Conservation (phyloP, 305 asterid genomes). For the Ilex paraguariensis region DNA sequence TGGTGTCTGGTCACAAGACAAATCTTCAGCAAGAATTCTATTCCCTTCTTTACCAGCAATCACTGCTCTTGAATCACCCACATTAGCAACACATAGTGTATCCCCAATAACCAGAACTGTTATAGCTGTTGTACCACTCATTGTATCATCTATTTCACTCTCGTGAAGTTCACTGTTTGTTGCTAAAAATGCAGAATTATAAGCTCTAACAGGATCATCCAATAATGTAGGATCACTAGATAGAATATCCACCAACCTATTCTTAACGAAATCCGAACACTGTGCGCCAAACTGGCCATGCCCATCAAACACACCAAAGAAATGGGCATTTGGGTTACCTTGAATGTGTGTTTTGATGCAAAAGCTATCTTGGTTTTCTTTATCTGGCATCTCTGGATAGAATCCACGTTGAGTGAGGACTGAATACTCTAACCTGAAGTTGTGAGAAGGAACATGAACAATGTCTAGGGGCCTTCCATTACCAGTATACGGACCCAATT, state of each 20-base stretch:
- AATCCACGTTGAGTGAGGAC: constrained; percentile 71
- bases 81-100: constrained; percentile 86
- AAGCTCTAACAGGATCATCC: constrained; percentile 83
- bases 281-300: constrained; percentile 77
- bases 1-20: constrained; percentile 89
- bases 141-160: constrained; percentile 77
- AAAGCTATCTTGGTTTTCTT: constrained; percentile 85
- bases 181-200: constrained; percentile 56
- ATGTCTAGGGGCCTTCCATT: constrained; percentile 44
- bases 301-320: constrained; percentile 97
- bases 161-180: constrained; percentile 77
- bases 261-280: constrained; percentile 68
- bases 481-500: constrained; percentile 34
- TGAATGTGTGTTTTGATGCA: constrained; percentile 58
- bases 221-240: constrained; percentile 50
- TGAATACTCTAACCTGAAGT: constrained; percentile 59
- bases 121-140: constrained; percentile 98
- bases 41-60: constrained; percentile 82
- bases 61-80: constrained; percentile 92
- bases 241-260: constrained; percentile 64
- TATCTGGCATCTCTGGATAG: constrained; percentile 88
- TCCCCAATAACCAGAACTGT: constrained; percentile 74
- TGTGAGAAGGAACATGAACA: constrained; percentile 78
- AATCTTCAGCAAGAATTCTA: constrained; percentile 51
- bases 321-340: constrained; percentile 85